A percentile compares a stretch with the other conserved stretches of the same genome.
phyloP scores from a whole-genome alignment of 192 early-diverging fungal species.

The Coemansia umbellata region DNA sequence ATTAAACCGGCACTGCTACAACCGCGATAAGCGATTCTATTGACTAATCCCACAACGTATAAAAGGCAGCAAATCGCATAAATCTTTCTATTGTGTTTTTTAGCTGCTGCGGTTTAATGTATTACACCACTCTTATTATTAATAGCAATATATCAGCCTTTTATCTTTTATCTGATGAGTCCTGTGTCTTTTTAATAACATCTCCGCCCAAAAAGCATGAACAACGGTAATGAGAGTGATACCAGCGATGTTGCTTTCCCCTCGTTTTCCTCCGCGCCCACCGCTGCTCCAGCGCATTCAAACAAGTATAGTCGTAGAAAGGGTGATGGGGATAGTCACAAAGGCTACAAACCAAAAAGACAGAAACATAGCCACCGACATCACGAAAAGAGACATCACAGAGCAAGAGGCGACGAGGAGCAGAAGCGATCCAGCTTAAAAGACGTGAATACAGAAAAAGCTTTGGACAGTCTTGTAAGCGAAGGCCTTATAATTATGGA shows the following conservation, averaged over 20 bases:
- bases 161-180: not conserved
- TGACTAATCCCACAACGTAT: too few relatives aligned
- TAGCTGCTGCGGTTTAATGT: not conserved
- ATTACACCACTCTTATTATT: not conserved
- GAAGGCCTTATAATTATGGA: constrained; percentile 11
- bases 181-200: not conserved
- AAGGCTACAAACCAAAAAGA: not conserved
- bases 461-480: constrained; percentile 5
- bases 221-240: constrained; percentile 2
- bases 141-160: not conserved
- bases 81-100: too few relatives aligned
- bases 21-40: too few relatives aligned
- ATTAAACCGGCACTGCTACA: too few relatives aligned
- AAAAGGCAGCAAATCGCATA: too few relatives aligned
- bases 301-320: not conserved
- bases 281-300: not conserved
- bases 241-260: constrained; percentile 22
- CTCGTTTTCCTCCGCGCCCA: constrained; percentile 30
- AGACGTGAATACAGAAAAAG: not conserved
- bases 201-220: too few relatives aligned
- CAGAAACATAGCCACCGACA: not conserved
- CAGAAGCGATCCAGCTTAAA: not conserved
- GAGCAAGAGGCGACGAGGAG: not conserved
- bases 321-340: not conserved
- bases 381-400: not conserved